Base-by-base conservation (phyloP, 306 rosid species). In the Phaseolus lunatus region DNA sequence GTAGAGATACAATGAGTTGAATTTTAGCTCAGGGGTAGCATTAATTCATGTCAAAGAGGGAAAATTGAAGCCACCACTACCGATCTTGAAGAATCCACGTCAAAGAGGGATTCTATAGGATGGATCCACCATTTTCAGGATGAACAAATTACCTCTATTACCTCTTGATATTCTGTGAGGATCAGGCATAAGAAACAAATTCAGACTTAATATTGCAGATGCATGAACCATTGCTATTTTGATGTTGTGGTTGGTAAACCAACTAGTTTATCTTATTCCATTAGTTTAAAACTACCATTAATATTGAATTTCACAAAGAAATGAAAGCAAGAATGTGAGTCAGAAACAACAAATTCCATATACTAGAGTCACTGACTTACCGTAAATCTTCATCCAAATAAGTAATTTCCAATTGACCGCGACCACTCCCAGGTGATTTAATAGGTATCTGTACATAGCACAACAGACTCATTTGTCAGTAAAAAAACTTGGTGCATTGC, bases 81-180 rank as follows among this genome's bases (percentile, higher is more conserved):
- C 31, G 48, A 61, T 22, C 75, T 31, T 70, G 66, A 26, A 70
- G 53, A 35, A 35, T 8, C n/a, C 37, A 45, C 65, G 24, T 92
- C 87, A 92, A 80, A 78, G 67, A 69, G 97, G 97, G 45, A 94
- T 91, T 68, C 88, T 83, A 57, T 94, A 94, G 47, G 96, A 94
- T 47, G 93, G 91, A 85, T 94, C 96, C 45, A 90, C 87, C 96
- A 91, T 86, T 83, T 87, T 94, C 90, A 90, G 81, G 80, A 94
- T 79, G 83, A 94, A 91, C 84, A 91, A 78, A 87, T 94, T 94
- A 18, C 97, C 98, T 78, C 86, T 86, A 37, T 91, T 87, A 23
- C 96, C 97, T 86, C 94, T 88, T 26, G 98, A 88, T 70, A 94
- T 85, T 83, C 98, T 91, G 98, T 56, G 63, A 73, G 76, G 43